These are phyloP conservation scores for Phytophthora foliorum DNA, from an alignment of 352 stramenopile species.

Conservation along the genomic window DNA sequence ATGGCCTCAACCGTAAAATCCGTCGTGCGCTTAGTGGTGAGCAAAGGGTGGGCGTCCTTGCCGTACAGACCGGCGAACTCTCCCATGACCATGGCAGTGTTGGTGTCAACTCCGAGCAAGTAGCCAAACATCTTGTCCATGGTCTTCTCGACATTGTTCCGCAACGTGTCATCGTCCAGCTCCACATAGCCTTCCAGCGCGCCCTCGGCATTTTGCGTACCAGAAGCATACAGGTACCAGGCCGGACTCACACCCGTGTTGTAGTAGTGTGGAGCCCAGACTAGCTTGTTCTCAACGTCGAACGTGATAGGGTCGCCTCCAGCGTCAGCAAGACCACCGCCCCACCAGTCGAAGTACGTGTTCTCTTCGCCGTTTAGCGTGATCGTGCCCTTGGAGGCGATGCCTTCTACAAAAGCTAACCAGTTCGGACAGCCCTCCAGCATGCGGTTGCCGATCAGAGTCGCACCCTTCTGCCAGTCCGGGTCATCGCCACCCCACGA, in stretches of 20 bases:
- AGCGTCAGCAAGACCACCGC: conserved; percentile 62
- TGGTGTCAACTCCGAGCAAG: conserved; percentile 47
- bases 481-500: conserved; percentile 53
- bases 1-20: conserved; percentile 79
- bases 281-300: conserved; percentile 60
- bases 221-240: conserved; percentile 69
- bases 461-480: conserved; percentile 67
- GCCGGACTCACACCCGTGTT: conserved; percentile 74
- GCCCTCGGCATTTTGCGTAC: conserved; percentile 40
- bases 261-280: conserved; percentile 85
- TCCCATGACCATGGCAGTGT: conserved; percentile 66
- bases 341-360: conserved; percentile 80
- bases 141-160: conserved; percentile 65
- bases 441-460: conserved; percentile 72
- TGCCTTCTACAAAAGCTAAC: conserved; percentile 77
- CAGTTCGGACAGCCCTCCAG: conserved; percentile 71
- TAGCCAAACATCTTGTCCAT: conserved; percentile 83
- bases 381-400: conserved; percentile 60
- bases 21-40: conserved; percentile 71
- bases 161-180: conserved; percentile 62
- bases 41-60: conserved; percentile 57
- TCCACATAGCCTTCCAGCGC: conserved; percentile 53
- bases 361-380: conserved; percentile 41
- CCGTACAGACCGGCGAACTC: conserved; percentile 77
- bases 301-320: conserved; percentile 51